These are phyloP conservation scores for Fistulinella cinereoalba DNA, from an alignment of 1,284 basidiomycete genomes.

Conservation along the genomic window DNA sequence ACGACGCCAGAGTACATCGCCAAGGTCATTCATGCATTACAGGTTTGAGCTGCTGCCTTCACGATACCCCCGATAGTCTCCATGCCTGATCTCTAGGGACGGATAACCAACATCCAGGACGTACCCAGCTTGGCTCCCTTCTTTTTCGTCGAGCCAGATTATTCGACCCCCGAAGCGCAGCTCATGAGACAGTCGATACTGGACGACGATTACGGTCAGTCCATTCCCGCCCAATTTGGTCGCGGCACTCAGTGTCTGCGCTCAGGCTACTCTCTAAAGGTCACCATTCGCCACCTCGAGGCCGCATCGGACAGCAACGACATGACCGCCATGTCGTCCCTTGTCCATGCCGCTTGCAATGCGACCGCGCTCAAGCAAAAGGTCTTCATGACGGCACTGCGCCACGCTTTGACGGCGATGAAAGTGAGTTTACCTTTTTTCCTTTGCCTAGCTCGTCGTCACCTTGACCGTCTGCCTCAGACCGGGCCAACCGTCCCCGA, in stretches of 20 bases:
- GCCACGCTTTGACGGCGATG: conserved; percentile 77
- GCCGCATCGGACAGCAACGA: conserved; percentile 15
- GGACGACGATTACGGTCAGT: conserved; percentile 44
- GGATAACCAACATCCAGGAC: conserved; percentile 66
- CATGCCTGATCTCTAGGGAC: conserved; percentile 46
- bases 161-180: conserved; percentile 51
- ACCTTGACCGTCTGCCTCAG: conserved; percentile 30
- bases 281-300: conserved; percentile 7
- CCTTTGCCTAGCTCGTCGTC: not conserved
- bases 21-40: conserved; percentile 53
- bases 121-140: conserved; percentile 66
- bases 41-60: conserved; percentile 37
- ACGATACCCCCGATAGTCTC: not conserved
- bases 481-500: conserved; percentile 49
- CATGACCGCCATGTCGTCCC: conserved; percentile 36
- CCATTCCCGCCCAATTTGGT: not conserved
- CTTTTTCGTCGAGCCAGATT: conserved; percentile 72
- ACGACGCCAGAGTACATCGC: conserved; percentile 54
- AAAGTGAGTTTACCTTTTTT: conserved; percentile 49
- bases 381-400: conserved; percentile 64
- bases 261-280: conserved; percentile 20
- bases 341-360: conserved; percentile 48
- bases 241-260: not conserved
- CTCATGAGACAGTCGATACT: conserved; percentile 51
- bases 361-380: conserved; percentile 46